Conservation (phyloP, 1,139 yeast species). For the Saccharomyces pastorianus region DNA sequence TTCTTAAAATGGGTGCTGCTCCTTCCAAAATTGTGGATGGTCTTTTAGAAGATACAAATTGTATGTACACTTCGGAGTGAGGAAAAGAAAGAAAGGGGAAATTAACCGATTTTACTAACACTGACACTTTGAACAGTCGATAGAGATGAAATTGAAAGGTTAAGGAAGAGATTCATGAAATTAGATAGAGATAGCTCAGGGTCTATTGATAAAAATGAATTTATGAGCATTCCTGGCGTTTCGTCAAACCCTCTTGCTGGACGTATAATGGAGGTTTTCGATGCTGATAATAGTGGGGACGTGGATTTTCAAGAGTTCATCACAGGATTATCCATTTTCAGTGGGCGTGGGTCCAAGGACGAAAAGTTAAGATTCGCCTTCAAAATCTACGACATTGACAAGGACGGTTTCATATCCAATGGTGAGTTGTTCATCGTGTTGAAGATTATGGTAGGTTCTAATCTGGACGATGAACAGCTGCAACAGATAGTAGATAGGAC, state of each 20-base stretch:
- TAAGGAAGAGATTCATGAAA: conserved; percentile 90
- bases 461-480: conserved; percentile 74
- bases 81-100: neutral
- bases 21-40: conserved; percentile 61
- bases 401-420: conserved; percentile 89
- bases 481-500: conserved; percentile 96
- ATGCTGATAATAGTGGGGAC: conserved; percentile 85
- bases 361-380: conserved; percentile 88
- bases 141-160: conserved; percentile 82
- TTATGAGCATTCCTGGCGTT: conserved; percentile 87
- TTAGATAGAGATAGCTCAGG: conserved; percentile 90
- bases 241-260: conserved; percentile 82
- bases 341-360: conserved; percentile 75
- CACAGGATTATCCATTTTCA: conserved; percentile 80
- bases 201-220: conserved; percentile 82
- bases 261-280: conserved; percentile 89
- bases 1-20: conserved; percentile 51
- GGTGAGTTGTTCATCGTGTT: conserved; percentile 90
- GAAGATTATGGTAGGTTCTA: conserved; percentile 95
- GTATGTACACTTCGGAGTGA: conserved; percentile 27
- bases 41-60: conserved; percentile 70
- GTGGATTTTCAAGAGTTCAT: conserved; percentile 95
- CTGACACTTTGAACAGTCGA: conserved; percentile 41
- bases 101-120: neutral
- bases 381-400: conserved; percentile 88